phyloP scores from a whole-genome alignment of 441 rosid species.

The Populus hybrid region DNA sequence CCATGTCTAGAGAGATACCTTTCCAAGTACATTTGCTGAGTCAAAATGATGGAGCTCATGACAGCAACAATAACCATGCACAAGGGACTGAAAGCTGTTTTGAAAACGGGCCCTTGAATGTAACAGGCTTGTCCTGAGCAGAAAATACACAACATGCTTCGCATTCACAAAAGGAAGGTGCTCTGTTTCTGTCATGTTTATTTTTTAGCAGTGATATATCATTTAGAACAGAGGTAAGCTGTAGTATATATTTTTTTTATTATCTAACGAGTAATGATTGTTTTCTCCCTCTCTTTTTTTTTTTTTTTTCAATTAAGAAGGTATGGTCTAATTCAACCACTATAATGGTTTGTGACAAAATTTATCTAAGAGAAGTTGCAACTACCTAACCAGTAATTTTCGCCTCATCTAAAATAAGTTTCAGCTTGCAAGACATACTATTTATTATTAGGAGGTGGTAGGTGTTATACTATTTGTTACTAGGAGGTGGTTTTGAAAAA shows the following conservation, averaged over 20 bases:
- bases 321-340: too few species aligned
- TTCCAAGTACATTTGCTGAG: constrained; percentile 73
- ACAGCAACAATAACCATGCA: constrained; percentile 78
- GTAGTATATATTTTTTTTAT: background rate
- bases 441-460: too few species aligned
- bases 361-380: too few species aligned
- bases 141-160: constrained; percentile 59
- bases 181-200: background rate
- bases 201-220: background rate
- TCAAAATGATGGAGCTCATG: constrained; percentile 67
- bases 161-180: background rate
- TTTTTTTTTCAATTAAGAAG: background rate
- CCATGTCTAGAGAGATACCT: constrained; percentile 35
- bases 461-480: too few species aligned
- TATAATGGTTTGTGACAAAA: too few species aligned
- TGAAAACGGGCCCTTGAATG: constrained; percentile 85
- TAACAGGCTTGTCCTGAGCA: constrained; percentile 75
- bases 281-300: too few species aligned
- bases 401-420: too few species aligned
- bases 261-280: background rate
- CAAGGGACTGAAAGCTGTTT: constrained; percentile 71
- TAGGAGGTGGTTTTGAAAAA: too few species aligned
- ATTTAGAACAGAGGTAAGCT: background rate
- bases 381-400: too few species aligned
- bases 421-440: too few species aligned